phyloP scores from a whole-genome alignment of 2,329 filamentous ascomycete species.

The Colletotrichum neosansevieriae region DNA sequence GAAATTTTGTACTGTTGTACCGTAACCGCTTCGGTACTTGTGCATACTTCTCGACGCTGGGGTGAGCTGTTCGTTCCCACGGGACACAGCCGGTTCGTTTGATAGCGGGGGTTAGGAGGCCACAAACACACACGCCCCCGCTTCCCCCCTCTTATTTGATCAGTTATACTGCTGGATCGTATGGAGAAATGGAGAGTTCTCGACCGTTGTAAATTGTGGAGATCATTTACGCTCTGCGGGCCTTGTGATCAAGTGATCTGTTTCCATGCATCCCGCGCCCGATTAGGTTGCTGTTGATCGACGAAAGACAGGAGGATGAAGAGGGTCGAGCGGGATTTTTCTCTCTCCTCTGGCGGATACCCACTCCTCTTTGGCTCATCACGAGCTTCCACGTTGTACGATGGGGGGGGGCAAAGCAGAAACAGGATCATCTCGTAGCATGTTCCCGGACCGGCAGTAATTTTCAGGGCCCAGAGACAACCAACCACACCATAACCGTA shows the following conservation, averaged over 20 bases:
- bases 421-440: too few species aligned
- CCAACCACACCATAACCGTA: neutral
- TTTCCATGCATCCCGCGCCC: constrained; percentile 23
- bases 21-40: neutral
- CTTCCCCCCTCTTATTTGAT: constrained; percentile 11
- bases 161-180: constrained; percentile 18
- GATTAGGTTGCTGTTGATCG: constrained; percentile 30
- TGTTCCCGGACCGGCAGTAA: constrained; percentile 7
- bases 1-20: neutral
- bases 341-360: neutral
- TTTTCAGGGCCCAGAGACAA: neutral
- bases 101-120: neutral
- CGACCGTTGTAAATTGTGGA: neutral
- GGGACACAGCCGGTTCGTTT: constrained; percentile 2
- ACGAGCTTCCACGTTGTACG: neutral
- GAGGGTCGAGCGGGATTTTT: neutral
- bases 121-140: constrained; percentile 7
- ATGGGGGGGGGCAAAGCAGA: too few species aligned
- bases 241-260: constrained; percentile 26
- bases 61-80: neutral
- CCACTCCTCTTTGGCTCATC: too few species aligned
- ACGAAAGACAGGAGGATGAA: constrained; percentile 10
- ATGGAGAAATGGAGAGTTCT: constrained; percentile 14
- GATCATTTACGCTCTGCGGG: neutral
- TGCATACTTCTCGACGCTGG: neutral